These are phyloP conservation scores for Fusarium hainanense DNA, from an alignment of 2,329 filamentous ascomycete genomes.

Conservation along the genomic window DNA sequence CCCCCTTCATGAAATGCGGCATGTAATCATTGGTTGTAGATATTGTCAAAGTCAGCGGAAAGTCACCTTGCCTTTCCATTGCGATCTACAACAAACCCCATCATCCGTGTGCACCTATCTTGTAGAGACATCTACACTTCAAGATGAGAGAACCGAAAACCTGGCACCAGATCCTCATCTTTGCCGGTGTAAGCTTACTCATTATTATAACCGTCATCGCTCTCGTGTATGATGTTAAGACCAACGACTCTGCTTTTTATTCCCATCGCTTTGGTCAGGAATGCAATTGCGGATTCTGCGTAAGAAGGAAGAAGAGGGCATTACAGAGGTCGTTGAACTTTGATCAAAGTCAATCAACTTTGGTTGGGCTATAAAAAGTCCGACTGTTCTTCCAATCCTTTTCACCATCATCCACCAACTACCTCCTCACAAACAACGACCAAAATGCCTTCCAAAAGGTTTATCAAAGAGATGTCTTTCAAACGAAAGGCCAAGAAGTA, in stretches of 20 bases:
- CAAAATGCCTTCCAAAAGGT: too few species aligned
- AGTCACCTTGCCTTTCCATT: background rate
- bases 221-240: background rate
- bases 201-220: background rate
- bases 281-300: too few species aligned
- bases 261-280: background rate
- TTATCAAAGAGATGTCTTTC: too few species aligned
- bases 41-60: background rate
- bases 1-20: background rate
- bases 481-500: too few species aligned
- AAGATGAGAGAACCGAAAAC: background rate
- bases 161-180: background rate
- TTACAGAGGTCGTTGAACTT: background rate
- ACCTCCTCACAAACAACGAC: background rate
- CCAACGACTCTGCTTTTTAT: background rate
- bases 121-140: background rate
- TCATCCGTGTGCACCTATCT: background rate
- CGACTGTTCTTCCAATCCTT: background rate
- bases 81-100: background rate
- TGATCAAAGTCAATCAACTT: background rate
- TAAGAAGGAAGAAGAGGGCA: background rate
- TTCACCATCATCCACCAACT: background rate
- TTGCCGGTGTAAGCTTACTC: background rate
- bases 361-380: background rate
- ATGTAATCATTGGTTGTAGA: background rate